Evolutionary conservation across 2,329 filamentous ascomycete genomes (phyloP), one percentile per base, ranked within the genome.

Genomic region (Blastomyces gilchristii): DNA sequence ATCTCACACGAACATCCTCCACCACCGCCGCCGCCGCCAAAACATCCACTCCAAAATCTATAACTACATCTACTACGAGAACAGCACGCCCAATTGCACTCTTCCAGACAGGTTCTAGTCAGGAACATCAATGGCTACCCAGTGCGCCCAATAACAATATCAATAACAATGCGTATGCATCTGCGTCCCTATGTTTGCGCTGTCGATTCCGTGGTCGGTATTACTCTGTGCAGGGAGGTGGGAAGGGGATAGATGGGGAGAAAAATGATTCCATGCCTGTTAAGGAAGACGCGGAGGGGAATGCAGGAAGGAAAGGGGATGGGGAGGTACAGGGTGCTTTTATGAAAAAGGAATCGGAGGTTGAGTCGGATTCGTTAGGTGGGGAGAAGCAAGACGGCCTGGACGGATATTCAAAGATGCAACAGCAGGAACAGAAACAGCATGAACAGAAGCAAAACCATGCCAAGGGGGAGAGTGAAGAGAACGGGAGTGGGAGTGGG

Each of bases 161-260:
- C 12, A 25, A 52, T 39, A 41, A 8, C 31, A 39, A n/a, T 34
- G 34, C 16, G 18, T 43, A 22, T 14, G n/a, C 41, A 18, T 25
- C 58, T n/a, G 45, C 62, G 69, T 76, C 77, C 62, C 72, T 73
- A 63, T 80, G 78, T 66, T 61, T 77, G 66, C 75, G 74, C 74
- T 79, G 78, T 52, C 76, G 73, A 63, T 75, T 76, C 62, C 75
- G 74, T 57, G 69, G 64, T 11, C 63, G 66, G 41, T 58, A 63
- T 31, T 72, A 70, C 22, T 73, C 72, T 53, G 69, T 69, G 58
- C 70, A 73, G 50, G 67, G 16, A 25, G 58, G 49, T 47, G 58
- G 58, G 28, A 62, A 28, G 34, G 57, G 41, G 22, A 41, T 14
- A 14, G 34, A 74, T 58, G 74, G 76, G 63, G 47, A 60, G 25